These are phyloP conservation scores for Hydnomerulius pinastri DNA, from an alignment of 768 basidiomycete species.

Conservation along the genomic window DNA sequence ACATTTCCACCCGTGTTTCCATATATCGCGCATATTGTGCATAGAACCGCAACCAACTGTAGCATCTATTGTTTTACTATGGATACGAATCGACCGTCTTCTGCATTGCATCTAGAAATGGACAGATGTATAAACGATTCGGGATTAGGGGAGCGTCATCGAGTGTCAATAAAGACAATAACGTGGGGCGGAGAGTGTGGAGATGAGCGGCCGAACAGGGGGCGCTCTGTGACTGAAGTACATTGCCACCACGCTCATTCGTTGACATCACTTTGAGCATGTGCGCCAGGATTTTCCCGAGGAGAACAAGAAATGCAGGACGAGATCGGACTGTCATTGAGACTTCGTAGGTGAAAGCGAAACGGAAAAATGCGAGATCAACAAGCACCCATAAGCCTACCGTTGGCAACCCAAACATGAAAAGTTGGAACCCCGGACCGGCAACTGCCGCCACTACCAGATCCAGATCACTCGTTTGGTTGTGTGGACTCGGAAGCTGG, in stretches of 20 bases:
- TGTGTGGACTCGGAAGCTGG: too few species aligned
- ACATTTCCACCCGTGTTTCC: conserved; percentile 25
- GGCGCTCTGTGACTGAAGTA: background rate
- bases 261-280: background rate
- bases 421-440: conserved; percentile 24
- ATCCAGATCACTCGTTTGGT: conserved; percentile 2
- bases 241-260: background rate
- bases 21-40: conserved; percentile 10
- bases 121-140: background rate
- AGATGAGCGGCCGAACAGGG: background rate
- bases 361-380: background rate
- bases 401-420: background rate
- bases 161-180: conserved; percentile 4
- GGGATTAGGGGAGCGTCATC: background rate
- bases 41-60: conserved; percentile 25
- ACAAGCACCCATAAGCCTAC: background rate
- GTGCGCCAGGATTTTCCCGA: background rate
- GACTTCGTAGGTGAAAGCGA: background rate
- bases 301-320: background rate
- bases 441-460: conserved; percentile 24
- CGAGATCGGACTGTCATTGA: too few species aligned
- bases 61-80: conserved; percentile 15
- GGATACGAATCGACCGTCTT: conserved; percentile 4
- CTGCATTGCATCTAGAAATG: background rate
- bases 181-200: background rate